phyloP scores from a whole-genome alignment of 176 grass and related monocot genomes.

The Bonia amplexicaulis region DNA sequence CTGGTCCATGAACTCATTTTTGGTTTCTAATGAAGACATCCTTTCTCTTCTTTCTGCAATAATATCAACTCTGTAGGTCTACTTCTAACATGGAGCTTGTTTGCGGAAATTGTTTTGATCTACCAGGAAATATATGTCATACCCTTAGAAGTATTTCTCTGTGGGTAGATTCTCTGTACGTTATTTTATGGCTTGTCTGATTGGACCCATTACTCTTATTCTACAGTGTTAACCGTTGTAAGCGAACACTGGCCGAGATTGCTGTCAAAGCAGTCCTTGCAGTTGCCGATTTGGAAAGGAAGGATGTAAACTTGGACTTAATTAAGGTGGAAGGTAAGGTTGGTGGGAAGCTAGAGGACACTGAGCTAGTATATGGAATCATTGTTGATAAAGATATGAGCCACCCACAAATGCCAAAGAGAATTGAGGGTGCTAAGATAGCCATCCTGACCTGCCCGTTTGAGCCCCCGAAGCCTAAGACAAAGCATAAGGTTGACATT shows the following conservation, averaged over 20 bases:
- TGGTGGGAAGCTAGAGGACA: conserved; percentile 93
- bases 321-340: conserved; percentile 99
- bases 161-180: neutral
- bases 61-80: neutral
- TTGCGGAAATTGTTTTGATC: neutral
- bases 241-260: conserved; percentile 65
- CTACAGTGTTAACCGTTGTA: conserved; percentile 82
- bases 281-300: conserved; percentile 94
- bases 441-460: conserved; percentile 96
- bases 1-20: neutral
- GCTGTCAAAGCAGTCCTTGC: conserved; percentile 94
- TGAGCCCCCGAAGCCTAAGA: conserved; percentile 98
- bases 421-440: conserved; percentile 89
- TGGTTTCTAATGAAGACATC: neutral
- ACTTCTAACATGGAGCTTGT: neutral
- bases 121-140: neutral
- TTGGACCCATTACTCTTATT: conserved; percentile 3
- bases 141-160: neutral
- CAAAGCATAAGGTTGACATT: conserved; percentile 99
- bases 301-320: conserved; percentile 94
- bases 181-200: neutral
- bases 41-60: neutral
- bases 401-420: conserved; percentile 98
- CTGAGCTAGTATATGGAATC: conserved; percentile 87
- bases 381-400: conserved; percentile 99